A percentile compares a stretch with the other conserved stretches of the same genome.
Evolutionary conservation across 331 rosid species (phyloP).

Genomic region (Spiraea crenata): DNA sequence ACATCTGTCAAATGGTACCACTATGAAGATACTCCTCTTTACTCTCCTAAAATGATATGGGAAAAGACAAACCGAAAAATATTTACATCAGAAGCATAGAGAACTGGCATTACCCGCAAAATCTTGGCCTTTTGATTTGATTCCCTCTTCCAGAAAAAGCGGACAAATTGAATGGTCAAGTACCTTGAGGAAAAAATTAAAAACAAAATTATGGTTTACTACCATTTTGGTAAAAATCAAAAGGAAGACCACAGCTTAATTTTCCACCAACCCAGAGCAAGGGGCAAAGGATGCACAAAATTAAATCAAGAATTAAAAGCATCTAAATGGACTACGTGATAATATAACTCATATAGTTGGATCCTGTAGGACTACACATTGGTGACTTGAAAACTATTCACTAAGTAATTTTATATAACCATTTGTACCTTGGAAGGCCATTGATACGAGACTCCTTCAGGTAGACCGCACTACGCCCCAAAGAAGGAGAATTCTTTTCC

Average conservation of each 20-base stretch:
- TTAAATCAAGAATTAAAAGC: neutral
- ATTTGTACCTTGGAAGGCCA: constrained; percentile 79
- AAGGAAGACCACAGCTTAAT: neutral
- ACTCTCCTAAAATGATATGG: neutral
- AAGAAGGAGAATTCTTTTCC: constrained; percentile 82
- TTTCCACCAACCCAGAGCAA: neutral
- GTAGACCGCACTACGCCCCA: constrained; percentile 88
- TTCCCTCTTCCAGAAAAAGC: constrained; percentile 99
- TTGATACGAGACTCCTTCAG: constrained; percentile 84
- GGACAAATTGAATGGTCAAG: constrained; percentile 93
- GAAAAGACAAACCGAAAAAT: neutral
- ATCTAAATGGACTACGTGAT: neutral
- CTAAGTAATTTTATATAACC: constrained; percentile 1
- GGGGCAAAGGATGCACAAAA: neutral
- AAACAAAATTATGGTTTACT: neutral
- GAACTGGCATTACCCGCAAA: constrained; percentile 66
- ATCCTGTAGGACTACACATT: neutral
- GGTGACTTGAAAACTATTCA: neutral
- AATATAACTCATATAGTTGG: neutral
- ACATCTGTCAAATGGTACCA: neutral
- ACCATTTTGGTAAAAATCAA: neutral
- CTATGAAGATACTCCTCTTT: neutral
- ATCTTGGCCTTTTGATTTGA: constrained; percentile 98
- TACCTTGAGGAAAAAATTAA: constrained; percentile 48
- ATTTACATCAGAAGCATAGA: neutral